Conservation (phyloP, 306 rosid genomes). For the Ziziphus jujuba region DNA sequence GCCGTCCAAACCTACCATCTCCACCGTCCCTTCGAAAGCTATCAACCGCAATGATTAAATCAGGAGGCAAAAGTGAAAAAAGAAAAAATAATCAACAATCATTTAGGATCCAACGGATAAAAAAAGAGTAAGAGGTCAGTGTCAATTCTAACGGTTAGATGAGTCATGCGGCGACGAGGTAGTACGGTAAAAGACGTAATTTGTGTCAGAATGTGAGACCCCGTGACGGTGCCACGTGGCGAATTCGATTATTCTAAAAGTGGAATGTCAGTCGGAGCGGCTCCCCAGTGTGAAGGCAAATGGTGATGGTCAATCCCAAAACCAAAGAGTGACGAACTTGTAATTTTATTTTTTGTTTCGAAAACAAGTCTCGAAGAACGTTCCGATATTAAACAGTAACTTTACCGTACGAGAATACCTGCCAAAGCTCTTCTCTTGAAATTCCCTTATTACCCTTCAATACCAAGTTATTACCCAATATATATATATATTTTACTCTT, state of each 20-base stretch:
- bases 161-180: neutral
- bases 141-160: conserved; percentile 6
- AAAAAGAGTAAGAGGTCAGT: neutral
- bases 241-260: neutral
- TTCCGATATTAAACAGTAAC: no score
- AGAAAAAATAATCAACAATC: neutral
- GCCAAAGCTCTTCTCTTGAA: no score
- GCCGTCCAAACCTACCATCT: neutral
- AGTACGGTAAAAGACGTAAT: neutral
- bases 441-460: no score
- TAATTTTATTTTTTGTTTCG: neutral
- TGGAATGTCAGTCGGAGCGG: conserved; percentile 8
- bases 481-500: no score
- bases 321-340: neutral
- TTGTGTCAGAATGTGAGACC: neutral
- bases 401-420: no score
- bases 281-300: neutral
- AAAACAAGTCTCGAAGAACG: no score
- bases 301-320: neutral
- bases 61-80: neutral
- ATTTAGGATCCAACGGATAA: conserved; percentile 8
- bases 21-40: neutral
- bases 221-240: conserved; percentile 19
- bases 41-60: no score
- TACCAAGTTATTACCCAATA: no score